Evolutionary conservation across 495 filamentous ascomycete genomes (phyloP).

Genomic region (Apodospora peruviana): DNA sequence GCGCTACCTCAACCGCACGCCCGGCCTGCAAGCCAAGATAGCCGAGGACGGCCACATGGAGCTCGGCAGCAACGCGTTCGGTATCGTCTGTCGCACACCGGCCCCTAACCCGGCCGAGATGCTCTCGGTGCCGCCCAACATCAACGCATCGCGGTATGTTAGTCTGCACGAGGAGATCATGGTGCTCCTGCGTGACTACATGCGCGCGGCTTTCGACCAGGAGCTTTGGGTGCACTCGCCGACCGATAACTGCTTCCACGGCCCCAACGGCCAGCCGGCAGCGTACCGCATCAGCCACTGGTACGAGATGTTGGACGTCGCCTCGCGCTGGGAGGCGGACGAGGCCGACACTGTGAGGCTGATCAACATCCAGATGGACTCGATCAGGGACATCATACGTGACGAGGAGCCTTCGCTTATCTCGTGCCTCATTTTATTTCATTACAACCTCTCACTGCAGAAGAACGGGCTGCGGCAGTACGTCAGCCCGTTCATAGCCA

Average conservation of each 20-base stretch:
- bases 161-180: conserved; percentile 27
- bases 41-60: conserved; percentile 20
- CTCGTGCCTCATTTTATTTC: conserved; percentile 9
- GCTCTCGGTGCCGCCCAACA: conserved; percentile 17
- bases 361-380: conserved; percentile 16
- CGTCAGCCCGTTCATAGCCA: conserved; percentile 13
- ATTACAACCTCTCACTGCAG: conserved; percentile 9
- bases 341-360: conserved; percentile 11
- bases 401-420: conserved; percentile 14
- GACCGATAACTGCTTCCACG: conserved; percentile 8
- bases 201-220: conserved; percentile 22
- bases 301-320: conserved; percentile 11
- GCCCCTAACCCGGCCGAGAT: conserved; percentile 18
- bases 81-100: conserved; percentile 30
- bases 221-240: conserved; percentile 21
- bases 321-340: conserved; percentile 6
- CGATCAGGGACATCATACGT: conserved; percentile 12
- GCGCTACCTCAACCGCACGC: conserved; percentile 27
- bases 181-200: conserved; percentile 25
- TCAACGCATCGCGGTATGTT: conserved; percentile 22
- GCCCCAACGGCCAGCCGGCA: conserved; percentile 7
- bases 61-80: conserved; percentile 14
- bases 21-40: conserved; percentile 13
- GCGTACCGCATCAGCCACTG: conserved; percentile 11
- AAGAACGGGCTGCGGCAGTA: neutral